Evolutionary conservation across 441 rosid species (phyloP).

Genomic region (Breynia disticha): DNA sequence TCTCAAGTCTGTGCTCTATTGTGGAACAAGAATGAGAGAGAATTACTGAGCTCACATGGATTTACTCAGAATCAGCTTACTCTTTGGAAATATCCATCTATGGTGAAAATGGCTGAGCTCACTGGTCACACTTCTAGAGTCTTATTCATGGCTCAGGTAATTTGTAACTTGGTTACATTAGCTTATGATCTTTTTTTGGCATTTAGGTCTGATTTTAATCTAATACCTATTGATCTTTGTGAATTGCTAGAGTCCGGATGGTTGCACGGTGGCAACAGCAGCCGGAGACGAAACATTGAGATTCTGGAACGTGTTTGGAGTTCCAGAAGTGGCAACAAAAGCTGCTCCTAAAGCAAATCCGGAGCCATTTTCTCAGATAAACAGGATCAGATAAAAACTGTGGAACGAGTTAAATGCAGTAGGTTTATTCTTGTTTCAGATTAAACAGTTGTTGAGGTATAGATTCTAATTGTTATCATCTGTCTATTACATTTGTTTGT

Average conservation of each 20-base stretch:
- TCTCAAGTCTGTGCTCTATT: conserved; percentile 39
- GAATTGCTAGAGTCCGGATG: conserved; percentile 31
- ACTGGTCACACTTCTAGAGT: conserved; percentile 45
- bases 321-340: conserved; percentile 22
- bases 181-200: too few species aligned
- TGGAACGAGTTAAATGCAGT: too few species aligned
- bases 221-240: too few species aligned
- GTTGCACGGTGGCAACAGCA: conserved; percentile 36
- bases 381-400: too few species aligned
- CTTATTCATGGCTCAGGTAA: conserved; percentile 33
- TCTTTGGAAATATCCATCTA: conserved; percentile 46
- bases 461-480: too few species aligned
- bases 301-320: conserved; percentile 44
- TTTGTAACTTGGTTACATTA: too few species aligned
- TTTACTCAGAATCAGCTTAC: conserved; percentile 40
- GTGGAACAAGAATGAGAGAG: conserved; percentile 44
- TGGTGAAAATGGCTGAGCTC: conserved; percentile 41
- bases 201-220: too few species aligned
- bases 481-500: too few species aligned
- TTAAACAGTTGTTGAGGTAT: too few species aligned
- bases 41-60: conserved; percentile 47
- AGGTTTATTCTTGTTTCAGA: too few species aligned
- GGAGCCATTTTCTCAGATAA: conserved; percentile 27
- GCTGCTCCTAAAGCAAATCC: conserved; percentile 20
- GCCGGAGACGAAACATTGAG: conserved; percentile 36